Evolutionary conservation across 1,284 basidiomycete genomes (phyloP).

Genomic region (Cryptococcus sp.): DNA sequence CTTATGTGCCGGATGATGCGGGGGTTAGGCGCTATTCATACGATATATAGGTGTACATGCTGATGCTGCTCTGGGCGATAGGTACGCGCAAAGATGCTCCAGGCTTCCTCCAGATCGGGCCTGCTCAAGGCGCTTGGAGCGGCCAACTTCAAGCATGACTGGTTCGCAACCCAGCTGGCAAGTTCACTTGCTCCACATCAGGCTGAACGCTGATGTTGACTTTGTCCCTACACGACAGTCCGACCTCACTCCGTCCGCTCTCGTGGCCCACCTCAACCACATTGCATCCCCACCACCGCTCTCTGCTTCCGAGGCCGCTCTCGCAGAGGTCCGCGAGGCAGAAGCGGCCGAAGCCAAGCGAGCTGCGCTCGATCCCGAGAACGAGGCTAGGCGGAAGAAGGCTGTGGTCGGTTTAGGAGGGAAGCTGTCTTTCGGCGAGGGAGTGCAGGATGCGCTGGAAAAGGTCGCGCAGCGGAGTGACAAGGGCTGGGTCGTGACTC

Average conservation of each 20-base stretch:
- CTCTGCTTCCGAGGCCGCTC: slow-evolving; percentile 75
- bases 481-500: slow-evolving; percentile 61
- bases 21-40: slow-evolving; percentile 32
- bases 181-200: slow-evolving; percentile 55
- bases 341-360: slow-evolving; percentile 59
- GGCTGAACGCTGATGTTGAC: not conserved
- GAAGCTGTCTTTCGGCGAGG: slow-evolving; percentile 63
- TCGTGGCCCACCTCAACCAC: slow-evolving; percentile 73
- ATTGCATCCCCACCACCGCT: slow-evolving; percentile 74
- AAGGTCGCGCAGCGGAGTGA: slow-evolving; percentile 60
- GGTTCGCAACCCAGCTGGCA: slow-evolving; percentile 77
- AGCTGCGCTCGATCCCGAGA: slow-evolving; percentile 43
- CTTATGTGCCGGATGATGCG: slow-evolving; percentile 53
- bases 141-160: slow-evolving; percentile 69
- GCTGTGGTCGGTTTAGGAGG: slow-evolving; percentile 48
- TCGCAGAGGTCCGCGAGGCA: slow-evolving; percentile 71
- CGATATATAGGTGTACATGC: not conserved
- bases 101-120: slow-evolving; percentile 77
- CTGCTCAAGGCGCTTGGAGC: slow-evolving; percentile 76
- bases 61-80: slow-evolving; percentile 14
- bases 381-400: slow-evolving; percentile 35
- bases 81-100: slow-evolving; percentile 73
- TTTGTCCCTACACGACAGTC: slow-evolving; percentile 22
- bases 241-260: slow-evolving; percentile 59
- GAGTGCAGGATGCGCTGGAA: slow-evolving; percentile 65